These are phyloP conservation scores for Capronia coronata DNA, from an alignment of 2,329 filamentous ascomycete genomes.

Conservation along the genomic window DNA sequence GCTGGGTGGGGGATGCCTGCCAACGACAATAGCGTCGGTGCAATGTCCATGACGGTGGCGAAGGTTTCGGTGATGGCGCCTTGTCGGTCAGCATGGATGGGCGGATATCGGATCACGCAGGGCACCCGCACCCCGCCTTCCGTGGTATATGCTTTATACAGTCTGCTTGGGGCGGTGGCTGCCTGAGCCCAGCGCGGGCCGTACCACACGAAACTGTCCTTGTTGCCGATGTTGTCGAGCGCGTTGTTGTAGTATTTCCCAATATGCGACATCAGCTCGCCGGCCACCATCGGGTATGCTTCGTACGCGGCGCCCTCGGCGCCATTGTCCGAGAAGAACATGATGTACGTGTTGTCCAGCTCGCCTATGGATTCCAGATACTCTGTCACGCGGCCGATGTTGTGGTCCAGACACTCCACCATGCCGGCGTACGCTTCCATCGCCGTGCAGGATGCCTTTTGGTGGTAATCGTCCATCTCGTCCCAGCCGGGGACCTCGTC, in stretches of 20 bases:
- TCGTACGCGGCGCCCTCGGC: constrained; percentile 45
- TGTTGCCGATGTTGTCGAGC: constrained; percentile 44
- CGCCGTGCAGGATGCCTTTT: constrained; percentile 38
- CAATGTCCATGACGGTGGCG: constrained; percentile 49
- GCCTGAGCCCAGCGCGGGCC: constrained; percentile 46
- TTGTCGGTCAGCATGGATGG: constrained; percentile 17
- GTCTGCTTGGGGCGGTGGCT: constrained; percentile 38
- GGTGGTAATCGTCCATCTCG: constrained; percentile 36
- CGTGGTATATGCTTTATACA: constrained; percentile 34
- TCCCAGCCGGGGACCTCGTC: constrained; percentile 40
- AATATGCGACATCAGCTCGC: constrained; percentile 38
- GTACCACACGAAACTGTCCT: constrained; percentile 46
- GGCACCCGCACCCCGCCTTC: constrained; percentile 36
- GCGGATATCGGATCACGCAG: constrained; percentile 33
- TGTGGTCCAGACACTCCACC: constrained; percentile 44
- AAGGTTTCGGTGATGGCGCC: constrained; percentile 32
- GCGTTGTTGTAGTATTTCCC: constrained; percentile 45
- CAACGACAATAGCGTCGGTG: constrained; percentile 42
- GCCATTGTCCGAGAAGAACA: constrained; percentile 48
- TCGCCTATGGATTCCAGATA: constrained; percentile 44
- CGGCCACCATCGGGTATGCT: constrained; percentile 40
- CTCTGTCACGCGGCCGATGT: constrained; percentile 42
- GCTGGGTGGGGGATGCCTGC: constrained; percentile 46
- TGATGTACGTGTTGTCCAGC: constrained; percentile 46
- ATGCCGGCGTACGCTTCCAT: constrained; percentile 49